A percentile compares a stretch with the other conserved stretches of the same genome.
Evolutionary conservation across 208 protist genomes (phyloP).

Genomic region (Leishmania major): DNA sequence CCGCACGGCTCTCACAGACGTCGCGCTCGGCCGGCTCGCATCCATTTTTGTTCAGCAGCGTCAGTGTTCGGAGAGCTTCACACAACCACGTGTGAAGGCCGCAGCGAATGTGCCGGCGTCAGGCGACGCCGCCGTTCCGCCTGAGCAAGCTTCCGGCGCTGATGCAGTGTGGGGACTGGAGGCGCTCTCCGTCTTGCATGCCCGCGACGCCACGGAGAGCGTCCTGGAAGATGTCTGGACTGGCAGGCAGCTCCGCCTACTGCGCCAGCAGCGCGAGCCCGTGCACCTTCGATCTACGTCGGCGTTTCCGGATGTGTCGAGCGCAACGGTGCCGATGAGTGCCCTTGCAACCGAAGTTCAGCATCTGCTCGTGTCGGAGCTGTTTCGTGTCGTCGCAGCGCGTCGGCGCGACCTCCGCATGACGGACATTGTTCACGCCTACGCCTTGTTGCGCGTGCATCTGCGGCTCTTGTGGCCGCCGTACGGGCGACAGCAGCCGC

Average conservation of each 20-base stretch:
- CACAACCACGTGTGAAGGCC: neutral
- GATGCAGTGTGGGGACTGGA: conserved; percentile 71
- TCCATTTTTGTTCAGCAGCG: conserved; percentile 61
- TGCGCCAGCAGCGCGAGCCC: conserved; percentile 21
- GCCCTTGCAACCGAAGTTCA: conserved; percentile 18
- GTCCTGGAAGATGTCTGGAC: conserved; percentile 19
- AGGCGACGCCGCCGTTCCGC: neutral
- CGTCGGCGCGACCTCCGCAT: conserved; percentile 59
- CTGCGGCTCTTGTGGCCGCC: conserved; percentile 51
- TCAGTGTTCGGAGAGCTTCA: neutral
- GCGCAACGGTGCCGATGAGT: neutral
- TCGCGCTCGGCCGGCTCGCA: conserved; percentile 59
- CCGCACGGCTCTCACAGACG: conserved; percentile 43
- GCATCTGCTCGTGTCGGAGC: conserved; percentile 23
- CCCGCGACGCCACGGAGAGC: conserved; percentile 31
- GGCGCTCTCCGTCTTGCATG: conserved; percentile 48
- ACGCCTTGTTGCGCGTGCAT: conserved; percentile 73
- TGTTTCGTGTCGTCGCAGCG: conserved; percentile 25
- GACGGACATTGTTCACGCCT: conserved; percentile 73
- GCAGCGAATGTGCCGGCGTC: conserved; percentile 3
- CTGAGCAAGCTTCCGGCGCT: conserved; percentile 29
- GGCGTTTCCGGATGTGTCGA: neutral
- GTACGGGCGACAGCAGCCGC: conserved; percentile 14
- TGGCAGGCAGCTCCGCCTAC: neutral
- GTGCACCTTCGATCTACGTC: neutral